Percentiles rank a stretch among this genome's conserved stretches.
phyloP scores from a whole-genome alignment of 768 basidiomycete species.

The Pleurotus ostreatus region DNA sequence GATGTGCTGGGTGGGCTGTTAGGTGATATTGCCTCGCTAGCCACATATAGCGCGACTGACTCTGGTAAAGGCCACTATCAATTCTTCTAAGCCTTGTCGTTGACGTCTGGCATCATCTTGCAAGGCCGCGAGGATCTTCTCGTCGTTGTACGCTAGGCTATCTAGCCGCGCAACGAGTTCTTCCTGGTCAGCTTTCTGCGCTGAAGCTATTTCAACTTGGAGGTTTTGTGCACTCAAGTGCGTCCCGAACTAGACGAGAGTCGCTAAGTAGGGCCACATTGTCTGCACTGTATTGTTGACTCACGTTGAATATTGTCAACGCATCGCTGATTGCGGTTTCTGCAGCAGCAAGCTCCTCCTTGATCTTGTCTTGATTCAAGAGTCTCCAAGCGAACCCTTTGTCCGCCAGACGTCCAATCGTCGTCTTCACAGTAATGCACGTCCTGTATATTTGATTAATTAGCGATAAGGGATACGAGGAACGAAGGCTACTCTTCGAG shows the following conservation, averaged over 20 bases:
- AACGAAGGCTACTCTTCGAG: not conserved
- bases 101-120: conserved; percentile 12
- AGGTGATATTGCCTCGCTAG: not conserved
- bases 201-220: conserved; percentile 16
- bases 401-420: conserved; percentile 9
- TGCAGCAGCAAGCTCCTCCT: conserved; percentile 10
- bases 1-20: conserved; percentile 7
- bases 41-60: conserved; percentile 5
- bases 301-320: conserved; percentile 13
- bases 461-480: not conserved
- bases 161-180: conserved; percentile 13
- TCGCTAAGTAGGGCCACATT: not conserved
- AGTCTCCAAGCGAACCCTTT: conserved; percentile 17
- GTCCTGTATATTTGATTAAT: conserved; percentile 5
- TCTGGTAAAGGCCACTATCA: conserved; percentile 15
- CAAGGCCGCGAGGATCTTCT: conserved; percentile 15
- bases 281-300: not conserved
- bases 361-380: conserved; percentile 13
- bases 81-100: conserved; percentile 13
- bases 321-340: conserved; percentile 14
- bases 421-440: conserved; percentile 11
- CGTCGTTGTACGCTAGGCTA: conserved; percentile 12
- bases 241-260: conserved; percentile 10
- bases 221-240: conserved; percentile 10
- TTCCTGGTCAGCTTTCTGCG: conserved; percentile 11